These are phyloP conservation scores for Metahyphopichia silvanorum DNA, from an alignment of 805 yeast species.

Conservation along the genomic window DNA sequence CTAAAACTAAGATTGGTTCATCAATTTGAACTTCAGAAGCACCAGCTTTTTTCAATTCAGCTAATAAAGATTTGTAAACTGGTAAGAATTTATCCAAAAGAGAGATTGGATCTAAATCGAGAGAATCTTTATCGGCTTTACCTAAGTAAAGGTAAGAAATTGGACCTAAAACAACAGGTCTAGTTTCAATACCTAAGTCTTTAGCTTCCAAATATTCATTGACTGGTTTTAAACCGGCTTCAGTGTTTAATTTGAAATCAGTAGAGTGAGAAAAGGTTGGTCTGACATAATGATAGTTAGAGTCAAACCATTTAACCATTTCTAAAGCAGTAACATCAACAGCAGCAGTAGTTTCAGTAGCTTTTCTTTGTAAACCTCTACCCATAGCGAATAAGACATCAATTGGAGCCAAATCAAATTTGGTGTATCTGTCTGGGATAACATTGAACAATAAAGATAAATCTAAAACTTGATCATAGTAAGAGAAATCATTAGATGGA, in stretches of 20 bases:
- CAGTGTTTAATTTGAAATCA: conserved; percentile 81
- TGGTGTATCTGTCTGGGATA: conserved; percentile 94
- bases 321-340: conserved; percentile 98
- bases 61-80: conserved; percentile 84
- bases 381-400: conserved; percentile 99
- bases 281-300: conserved; percentile 99
- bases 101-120: conserved; percentile 90
- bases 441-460: conserved; percentile 90
- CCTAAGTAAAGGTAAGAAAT: conserved; percentile 92
- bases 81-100: conserved; percentile 88
- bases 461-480: conserved; percentile 96
- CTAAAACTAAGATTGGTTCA: conserved; percentile 95
- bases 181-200: conserved; percentile 91
- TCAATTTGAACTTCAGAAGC: conserved; percentile 94
- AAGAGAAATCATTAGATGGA: conserved; percentile 97
- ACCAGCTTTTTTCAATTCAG: conserved; percentile 90
- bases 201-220: conserved; percentile 98
- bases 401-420: conserved; percentile 81
- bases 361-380: conserved; percentile 98
- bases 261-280: conserved; percentile 97
- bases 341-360: conserved; percentile 79
- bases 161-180: conserved; percentile 97
- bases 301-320: conserved; percentile 99
- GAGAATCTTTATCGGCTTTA: conserved; percentile 97
- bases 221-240: conserved; percentile 85